Percentiles rank a stretch among this genome's conserved stretches.
Conservation (phyloP, 2,329 filamentous ascomycete species). For the Colletotrichum echinochloae region DNA sequence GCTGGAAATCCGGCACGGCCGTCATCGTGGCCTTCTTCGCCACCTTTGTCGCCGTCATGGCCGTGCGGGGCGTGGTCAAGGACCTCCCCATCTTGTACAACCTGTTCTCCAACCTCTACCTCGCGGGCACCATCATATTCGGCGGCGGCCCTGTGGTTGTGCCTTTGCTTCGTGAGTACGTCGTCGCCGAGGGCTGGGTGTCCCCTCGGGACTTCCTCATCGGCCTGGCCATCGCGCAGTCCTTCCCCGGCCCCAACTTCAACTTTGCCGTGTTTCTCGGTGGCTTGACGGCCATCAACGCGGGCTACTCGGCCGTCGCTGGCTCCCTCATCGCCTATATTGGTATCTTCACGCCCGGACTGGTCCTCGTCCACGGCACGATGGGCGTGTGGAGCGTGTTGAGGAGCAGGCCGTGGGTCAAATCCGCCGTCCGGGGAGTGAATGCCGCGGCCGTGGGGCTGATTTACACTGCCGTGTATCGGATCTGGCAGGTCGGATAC, state of each 20-base stretch:
- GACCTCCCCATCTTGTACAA: constrained; percentile 59
- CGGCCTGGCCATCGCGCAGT: constrained; percentile 75
- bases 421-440: constrained; percentile 60
- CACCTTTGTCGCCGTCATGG: constrained; percentile 66
- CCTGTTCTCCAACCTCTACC: constrained; percentile 76
- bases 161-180: constrained; percentile 65
- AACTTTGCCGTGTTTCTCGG: constrained; percentile 70
- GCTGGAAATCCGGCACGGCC: constrained; percentile 52
- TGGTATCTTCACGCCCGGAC: constrained; percentile 61
- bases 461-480: constrained; percentile 69
- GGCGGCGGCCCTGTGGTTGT: constrained; percentile 71
- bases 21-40: constrained; percentile 60
- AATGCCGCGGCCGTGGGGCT: constrained; percentile 68
- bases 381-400: constrained; percentile 64
- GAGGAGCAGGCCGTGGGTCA: constrained; percentile 56
- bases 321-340: constrained; percentile 63
- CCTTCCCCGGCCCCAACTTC: constrained; percentile 63
- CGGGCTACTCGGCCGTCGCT: constrained; percentile 50
- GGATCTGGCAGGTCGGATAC: constrained; percentile 67
- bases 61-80: constrained; percentile 55
- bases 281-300: constrained; percentile 57
- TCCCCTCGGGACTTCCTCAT: constrained; percentile 74
- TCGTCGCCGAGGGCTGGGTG: constrained; percentile 74
- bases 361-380: constrained; percentile 57
- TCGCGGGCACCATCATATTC: constrained; percentile 73